phyloP scores from a whole-genome alignment of 345 rosid species.

The Brassica cretica region DNA sequence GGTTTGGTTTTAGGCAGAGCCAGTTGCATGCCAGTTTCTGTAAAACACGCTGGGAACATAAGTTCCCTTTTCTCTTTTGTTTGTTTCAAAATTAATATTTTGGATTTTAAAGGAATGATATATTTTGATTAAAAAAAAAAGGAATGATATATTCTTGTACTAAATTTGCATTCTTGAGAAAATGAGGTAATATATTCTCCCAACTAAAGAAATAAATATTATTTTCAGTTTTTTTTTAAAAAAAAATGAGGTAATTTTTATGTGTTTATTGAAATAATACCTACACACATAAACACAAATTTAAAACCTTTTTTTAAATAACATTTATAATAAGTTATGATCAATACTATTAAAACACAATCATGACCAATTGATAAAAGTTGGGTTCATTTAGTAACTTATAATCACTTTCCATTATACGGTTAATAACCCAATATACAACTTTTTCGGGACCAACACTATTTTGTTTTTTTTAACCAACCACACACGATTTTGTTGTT shows the following conservation, averaged over 20 bases:
- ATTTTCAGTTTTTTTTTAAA: not conserved
- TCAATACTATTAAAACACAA: too few species aligned
- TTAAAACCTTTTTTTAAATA: not conserved
- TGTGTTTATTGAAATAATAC: not conserved
- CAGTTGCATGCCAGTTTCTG: not conserved
- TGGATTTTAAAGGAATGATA: not conserved
- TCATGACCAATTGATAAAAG: too few species aligned
- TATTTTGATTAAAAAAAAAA: not conserved
- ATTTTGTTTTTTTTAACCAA: too few species aligned
- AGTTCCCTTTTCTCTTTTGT: not conserved
- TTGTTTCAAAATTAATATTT: not conserved
- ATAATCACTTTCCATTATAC: too few species aligned
- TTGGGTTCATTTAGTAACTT: too few species aligned
- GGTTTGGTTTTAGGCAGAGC: not conserved
- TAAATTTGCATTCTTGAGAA: not conserved
- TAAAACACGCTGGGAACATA: not conserved
- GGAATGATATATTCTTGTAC: not conserved
- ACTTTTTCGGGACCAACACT: too few species aligned
- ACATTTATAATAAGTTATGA: not conserved
- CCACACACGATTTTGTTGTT: too few species aligned
- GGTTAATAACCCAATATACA: too few species aligned
- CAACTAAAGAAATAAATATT: not conserved
- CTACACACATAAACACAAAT: not conserved
- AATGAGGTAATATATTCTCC: not conserved
- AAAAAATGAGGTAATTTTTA: not conserved